Percentiles rank a stretch among this genome's conserved stretches.
Evolutionary conservation across 108 stramenopile species (phyloP).

Genomic region (Stephanodiscus triporus): DNA sequence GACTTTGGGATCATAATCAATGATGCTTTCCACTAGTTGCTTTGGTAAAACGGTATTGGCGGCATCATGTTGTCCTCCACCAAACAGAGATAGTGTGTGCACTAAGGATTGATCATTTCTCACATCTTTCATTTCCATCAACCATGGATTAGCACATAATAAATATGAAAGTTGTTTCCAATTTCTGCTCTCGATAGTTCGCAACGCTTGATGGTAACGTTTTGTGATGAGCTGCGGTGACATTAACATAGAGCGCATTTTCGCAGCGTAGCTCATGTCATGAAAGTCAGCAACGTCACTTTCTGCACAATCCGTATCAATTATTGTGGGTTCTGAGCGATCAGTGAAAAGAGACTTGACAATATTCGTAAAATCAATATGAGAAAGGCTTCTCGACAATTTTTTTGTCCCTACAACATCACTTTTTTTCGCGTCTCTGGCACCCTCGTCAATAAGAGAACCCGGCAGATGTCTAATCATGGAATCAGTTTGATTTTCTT

Average conservation of each 20-base stretch:
- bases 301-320: conserved; percentile 75
- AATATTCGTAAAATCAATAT: conserved; percentile 34
- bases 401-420: background rate
- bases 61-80: conserved; percentile 46
- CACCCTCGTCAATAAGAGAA: background rate
- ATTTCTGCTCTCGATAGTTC: conserved; percentile 71
- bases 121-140: conserved; percentile 88
- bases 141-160: conserved; percentile 80
- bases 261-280: conserved; percentile 25
- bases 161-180: conserved; percentile 83
- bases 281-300: conserved; percentile 54
- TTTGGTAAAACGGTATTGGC: conserved; percentile 35
- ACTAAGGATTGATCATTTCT: conserved; percentile 80
- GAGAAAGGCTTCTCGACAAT: background rate
- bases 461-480: background rate
- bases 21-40: conserved; percentile 57
- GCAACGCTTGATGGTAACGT: conserved; percentile 77
- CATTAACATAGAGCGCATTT: conserved; percentile 61
- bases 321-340: conserved; percentile 45
- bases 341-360: conserved; percentile 29
- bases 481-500: background rate
- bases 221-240: conserved; percentile 83
- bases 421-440: background rate
- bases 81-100: conserved; percentile 79
- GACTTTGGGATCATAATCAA: conserved; percentile 69